Evolutionary conservation across 768 basidiomycete species (phyloP), one percentile per base, ranked within the genome.

Genomic region (Dacryopinax primogenitus): DNA sequence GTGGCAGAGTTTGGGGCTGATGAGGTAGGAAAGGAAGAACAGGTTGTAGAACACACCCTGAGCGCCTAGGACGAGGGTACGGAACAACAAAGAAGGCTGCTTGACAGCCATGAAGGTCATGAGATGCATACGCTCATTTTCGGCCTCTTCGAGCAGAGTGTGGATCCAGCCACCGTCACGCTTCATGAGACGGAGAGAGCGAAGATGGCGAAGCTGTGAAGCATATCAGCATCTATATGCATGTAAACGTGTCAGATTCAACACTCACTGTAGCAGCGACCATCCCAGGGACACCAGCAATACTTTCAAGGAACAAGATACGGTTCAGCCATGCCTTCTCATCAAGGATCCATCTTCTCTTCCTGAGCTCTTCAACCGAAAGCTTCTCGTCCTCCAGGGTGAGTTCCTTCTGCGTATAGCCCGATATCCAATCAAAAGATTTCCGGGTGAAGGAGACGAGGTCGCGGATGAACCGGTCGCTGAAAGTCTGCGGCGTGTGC

Each of bases 281-380:
- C 91, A 94, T 94, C 3, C 94, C 94, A 21, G 95, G 95, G 0
- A 97, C 93, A 23, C 90, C 96, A 13, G 96, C 96, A 63, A 96
- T 84, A 63, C 83, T 86, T 76, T 98, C 95, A 34, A 98, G 80
- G 77, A 87, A 83, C 58, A 87, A 74, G 67, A 86, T 81, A 28
- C 86, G 77, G 65, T 77, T 78, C 61, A 94, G 75, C 94, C 93
- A 98, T 45, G 82, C 84, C 21, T 82, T 76, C 63, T 88, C 86
- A 63, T 83, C 79, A 71, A 98, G 79, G 39, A 90, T 72, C 72
- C 88, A 86, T 0, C 92, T 90, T 23, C 80, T 81, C 68, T 84
- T 81, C 63, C 87, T 79, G 28, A 98, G 81, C 69, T 97, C 83
- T 58, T 84, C 80, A 26, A 92, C 70, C 6, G 84, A 78, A 82